Conservation (phyloP, 2,329 filamentous ascomycete species). For the Pseudogymnoascus sp. region DNA sequence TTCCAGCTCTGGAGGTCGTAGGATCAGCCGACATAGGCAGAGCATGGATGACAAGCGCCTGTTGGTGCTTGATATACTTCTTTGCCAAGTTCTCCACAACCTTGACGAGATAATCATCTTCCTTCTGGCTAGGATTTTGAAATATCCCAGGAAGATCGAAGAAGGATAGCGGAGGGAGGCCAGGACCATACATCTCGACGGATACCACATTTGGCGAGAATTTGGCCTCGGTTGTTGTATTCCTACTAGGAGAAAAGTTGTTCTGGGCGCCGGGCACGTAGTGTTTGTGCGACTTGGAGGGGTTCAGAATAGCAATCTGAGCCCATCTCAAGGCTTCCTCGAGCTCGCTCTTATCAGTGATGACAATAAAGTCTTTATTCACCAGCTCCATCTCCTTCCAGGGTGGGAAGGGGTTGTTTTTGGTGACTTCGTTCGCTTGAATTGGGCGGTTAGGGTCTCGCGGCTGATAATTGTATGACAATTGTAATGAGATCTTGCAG, state of each 20-base stretch:
- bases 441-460: neutral
- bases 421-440: slow-evolving; percentile 1
- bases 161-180: slow-evolving; percentile 67
- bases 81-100: slow-evolving; percentile 65
- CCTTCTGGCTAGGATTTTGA: slow-evolving; percentile 53
- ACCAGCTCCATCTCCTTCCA: slow-evolving; percentile 45
- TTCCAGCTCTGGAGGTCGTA: slow-evolving; percentile 64
- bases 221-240: slow-evolving; percentile 46
- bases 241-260: slow-evolving; percentile 30
- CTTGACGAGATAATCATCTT: slow-evolving; percentile 60
- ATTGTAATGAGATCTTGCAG: slow-evolving; percentile 58
- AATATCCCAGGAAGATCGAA: slow-evolving; percentile 83
- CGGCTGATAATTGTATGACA: slow-evolving; percentile 52
- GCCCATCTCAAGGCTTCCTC: slow-evolving; percentile 64
- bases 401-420: slow-evolving; percentile 50
- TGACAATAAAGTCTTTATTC: slow-evolving; percentile 53
- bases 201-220: slow-evolving; percentile 79
- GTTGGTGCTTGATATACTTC: slow-evolving; percentile 59
- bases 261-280: slow-evolving; percentile 30
- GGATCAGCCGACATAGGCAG: slow-evolving; percentile 72
- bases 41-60: slow-evolving; percentile 69
- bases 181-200: slow-evolving; percentile 64
- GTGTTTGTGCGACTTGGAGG: slow-evolving; percentile 40
- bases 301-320: slow-evolving; percentile 70
- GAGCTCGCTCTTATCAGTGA: slow-evolving; percentile 54